phyloP scores from a whole-genome alignment of 192 early-diverging fungal species.

The Bifiguratus adelaidae region DNA sequence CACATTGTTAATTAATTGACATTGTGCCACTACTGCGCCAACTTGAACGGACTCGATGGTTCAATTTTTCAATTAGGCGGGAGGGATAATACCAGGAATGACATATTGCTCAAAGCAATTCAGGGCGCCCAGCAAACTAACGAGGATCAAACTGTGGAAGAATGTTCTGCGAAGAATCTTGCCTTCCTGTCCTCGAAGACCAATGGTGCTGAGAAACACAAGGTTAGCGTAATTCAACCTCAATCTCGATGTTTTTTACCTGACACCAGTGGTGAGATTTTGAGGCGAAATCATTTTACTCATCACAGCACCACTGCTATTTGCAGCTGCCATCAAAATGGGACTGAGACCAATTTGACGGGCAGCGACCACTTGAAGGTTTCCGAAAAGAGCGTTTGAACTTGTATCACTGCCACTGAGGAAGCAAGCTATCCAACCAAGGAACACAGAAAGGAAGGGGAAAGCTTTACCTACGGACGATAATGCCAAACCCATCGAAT shows the following conservation, averaged over 20 bases:
- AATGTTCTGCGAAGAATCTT: constrained; percentile 18
- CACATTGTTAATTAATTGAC: too few relatives aligned
- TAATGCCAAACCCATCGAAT: constrained; percentile 18
- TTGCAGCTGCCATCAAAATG: constrained; percentile 24
- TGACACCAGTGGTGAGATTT: constrained; percentile 25
- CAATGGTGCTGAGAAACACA: constrained; percentile 25
- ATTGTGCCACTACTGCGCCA: too few relatives aligned
- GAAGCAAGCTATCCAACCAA: constrained; percentile 26
- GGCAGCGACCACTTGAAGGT: constrained; percentile 27
- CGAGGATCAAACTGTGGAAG: constrained; percentile 16
- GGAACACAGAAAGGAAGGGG: constrained; percentile 24
- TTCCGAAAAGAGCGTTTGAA: constrained; percentile 24
- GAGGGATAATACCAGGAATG: constrained; percentile 2
- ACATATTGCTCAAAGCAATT: constrained; percentile 16
- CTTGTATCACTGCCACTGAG: constrained; percentile 24
- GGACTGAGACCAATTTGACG: constrained; percentile 18
- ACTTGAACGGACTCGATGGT: too few relatives aligned
- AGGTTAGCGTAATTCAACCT: too few relatives aligned
- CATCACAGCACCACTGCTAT: constrained; percentile 16
- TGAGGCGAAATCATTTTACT: constrained; percentile 28
- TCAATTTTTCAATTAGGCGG: constrained; percentile 2
- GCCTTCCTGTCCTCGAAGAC: constrained; percentile 19
- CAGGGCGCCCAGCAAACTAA: constrained; percentile 13
- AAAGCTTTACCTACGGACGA: constrained; percentile 22
- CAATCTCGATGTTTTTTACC: too few relatives aligned